These are phyloP conservation scores for Nakataea oryzae DNA, from an alignment of 2,329 filamentous ascomycete species.

Conservation along the genomic window DNA sequence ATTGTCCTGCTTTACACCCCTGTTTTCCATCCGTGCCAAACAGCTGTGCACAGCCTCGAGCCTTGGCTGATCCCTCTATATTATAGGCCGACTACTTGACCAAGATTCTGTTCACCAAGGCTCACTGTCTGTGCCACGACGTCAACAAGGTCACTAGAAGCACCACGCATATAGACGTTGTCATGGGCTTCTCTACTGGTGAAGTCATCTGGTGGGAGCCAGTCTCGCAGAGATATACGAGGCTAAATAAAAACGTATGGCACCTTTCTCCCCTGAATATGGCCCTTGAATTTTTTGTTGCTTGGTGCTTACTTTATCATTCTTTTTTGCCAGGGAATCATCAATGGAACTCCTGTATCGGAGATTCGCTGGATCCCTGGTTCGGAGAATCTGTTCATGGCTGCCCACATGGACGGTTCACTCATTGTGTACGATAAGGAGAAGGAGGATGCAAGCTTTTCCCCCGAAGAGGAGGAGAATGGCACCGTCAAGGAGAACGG, in stretches of 20 bases:
- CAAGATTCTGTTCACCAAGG: slow-evolving; percentile 95
- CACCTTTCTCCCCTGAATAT: not conserved
- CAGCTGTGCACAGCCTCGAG: not conserved
- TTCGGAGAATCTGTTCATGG: slow-evolving; percentile 86
- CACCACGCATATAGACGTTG: slow-evolving; percentile 71
- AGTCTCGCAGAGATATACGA: slow-evolving; percentile 87
- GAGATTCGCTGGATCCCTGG: slow-evolving; percentile 90
- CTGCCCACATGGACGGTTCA: slow-evolving; percentile 83
- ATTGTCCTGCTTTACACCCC: not conserved
- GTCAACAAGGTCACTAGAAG: slow-evolving; percentile 78
- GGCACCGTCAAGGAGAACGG: slow-evolving; percentile 65
- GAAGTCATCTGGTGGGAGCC: slow-evolving; percentile 99
- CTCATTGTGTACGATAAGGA: slow-evolving; percentile 96
- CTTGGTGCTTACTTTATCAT: slow-evolving; percentile 5
- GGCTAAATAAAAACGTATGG: slow-evolving; percentile 89
- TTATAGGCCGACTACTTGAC: slow-evolving; percentile 74
- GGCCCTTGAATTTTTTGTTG: not conserved
- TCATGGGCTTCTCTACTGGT: slow-evolving; percentile 92
- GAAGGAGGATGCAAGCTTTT: slow-evolving; percentile 77
- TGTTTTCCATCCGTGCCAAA: not conserved
- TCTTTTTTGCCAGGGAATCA: slow-evolving; percentile 52
- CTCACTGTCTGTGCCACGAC: slow-evolving; percentile 90
- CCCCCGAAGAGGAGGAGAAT: slow-evolving; percentile 50
- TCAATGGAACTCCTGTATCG: slow-evolving; percentile 76
- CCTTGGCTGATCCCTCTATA: slow-evolving; percentile 16